phyloP scores from a whole-genome alignment of 495 filamentous ascomycete genomes.

The Neurospora sp. region DNA sequence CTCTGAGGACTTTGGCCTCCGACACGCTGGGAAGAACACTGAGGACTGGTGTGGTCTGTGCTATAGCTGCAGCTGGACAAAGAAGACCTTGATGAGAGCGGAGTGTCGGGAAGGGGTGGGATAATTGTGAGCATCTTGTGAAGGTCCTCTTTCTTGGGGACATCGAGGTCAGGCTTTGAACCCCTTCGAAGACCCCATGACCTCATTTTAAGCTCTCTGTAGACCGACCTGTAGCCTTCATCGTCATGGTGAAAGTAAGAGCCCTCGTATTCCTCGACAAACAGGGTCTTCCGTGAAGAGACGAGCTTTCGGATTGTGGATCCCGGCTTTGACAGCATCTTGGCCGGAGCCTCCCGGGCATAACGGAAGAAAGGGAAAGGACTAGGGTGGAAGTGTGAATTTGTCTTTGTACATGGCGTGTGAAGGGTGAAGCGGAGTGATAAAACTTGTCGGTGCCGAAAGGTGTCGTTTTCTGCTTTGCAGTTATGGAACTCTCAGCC shows the following conservation, averaged over 20 bases:
- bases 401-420: conserved; percentile 8
- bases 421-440: neutral
- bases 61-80: conserved; percentile 33
- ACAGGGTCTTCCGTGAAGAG: conserved; percentile 22
- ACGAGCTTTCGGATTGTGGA: conserved; percentile 37
- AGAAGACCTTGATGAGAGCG: conserved; percentile 38
- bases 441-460: conserved; percentile 2
- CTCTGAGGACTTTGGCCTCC: conserved; percentile 15
- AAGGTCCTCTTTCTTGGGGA: conserved; percentile 29
- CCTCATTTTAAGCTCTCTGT: conserved; percentile 15
- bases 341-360: conserved; percentile 7
- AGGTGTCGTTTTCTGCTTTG: neutral
- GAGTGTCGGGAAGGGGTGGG: conserved; percentile 35
- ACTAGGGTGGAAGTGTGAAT: neutral
- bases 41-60: conserved; percentile 10
- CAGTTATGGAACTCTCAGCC: conserved; percentile 1
- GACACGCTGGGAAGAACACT: conserved; percentile 11
- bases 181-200: conserved; percentile 20
- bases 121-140: conserved; percentile 25
- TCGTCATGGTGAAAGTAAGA: conserved; percentile 21
- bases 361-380: neutral
- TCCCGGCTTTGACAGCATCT: conserved; percentile 33
- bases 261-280: conserved; percentile 23
- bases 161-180: conserved; percentile 29
- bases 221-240: conserved; percentile 8